Conservation (phyloP, 306 rosid species). For the Rubus idaeus region DNA sequence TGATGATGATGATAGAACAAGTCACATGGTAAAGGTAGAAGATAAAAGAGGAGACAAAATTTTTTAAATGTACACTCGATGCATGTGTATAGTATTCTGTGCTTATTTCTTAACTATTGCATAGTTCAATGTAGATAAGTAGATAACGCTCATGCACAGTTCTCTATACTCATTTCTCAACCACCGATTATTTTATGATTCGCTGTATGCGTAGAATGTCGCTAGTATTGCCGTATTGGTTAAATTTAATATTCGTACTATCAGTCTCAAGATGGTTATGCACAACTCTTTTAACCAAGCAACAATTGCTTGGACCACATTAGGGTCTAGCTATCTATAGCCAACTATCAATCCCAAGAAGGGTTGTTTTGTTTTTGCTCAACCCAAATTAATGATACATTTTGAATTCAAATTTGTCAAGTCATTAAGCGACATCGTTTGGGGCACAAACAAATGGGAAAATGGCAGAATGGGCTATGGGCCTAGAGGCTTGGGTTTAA, state of each 20-base stretch:
- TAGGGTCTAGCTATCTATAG: constrained; percentile 6
- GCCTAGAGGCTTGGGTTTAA: not conserved
- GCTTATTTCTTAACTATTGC: not conserved
- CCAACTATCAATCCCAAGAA: not conserved
- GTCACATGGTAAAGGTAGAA: constrained; percentile 5
- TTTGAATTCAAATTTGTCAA: not conserved
- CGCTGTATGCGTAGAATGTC: not conserved
- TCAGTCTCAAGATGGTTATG: not conserved
- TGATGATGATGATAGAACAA: constrained; percentile 17
- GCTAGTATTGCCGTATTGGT: too few relatives aligned
- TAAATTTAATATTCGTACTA: not conserved
- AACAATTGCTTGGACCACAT: constrained; percentile 10
- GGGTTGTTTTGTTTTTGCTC: not conserved
- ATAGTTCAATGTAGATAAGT: too few relatives aligned
- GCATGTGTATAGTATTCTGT: not conserved
- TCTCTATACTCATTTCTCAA: not conserved
- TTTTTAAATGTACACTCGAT: not conserved
- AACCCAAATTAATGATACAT: not conserved
- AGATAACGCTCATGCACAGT: not conserved
- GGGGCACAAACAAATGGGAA: not conserved
- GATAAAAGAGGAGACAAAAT: not conserved
- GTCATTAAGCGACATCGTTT: not conserved
- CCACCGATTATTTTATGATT: not conserved
- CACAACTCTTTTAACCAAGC: not conserved
- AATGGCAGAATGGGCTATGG: not conserved